Base-by-base conservation (phyloP, 225 moss, liverwort and hornwort species). In the Anthoceros angustus region DNA sequence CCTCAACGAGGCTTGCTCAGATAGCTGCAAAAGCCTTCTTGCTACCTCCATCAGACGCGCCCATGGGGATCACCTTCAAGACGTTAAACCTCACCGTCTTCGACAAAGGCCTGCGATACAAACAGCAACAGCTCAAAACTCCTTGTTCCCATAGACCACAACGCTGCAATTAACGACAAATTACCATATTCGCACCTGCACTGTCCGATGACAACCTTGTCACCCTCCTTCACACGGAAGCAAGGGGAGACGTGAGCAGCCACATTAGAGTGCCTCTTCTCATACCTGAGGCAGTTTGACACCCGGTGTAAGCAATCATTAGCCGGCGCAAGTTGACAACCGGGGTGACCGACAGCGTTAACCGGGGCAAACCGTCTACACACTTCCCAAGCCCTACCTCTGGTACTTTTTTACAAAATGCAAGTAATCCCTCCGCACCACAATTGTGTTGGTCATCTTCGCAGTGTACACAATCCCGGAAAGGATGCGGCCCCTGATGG, bases 371-470 rank as follows among this genome's bases (percentile, higher is more conserved):
- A 32, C 32, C 32, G 32, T 32, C 32, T 32, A 4, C 32, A 32
- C 32, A 1, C 32, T 32, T 32, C 32, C 32, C 32, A 32, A 32
- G 32, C 32, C 32, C 32, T 55, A 55, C 55, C 55, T 55, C 23
- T 55, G 55, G 23, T 55, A 55, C 55, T 55, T 55, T 15, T 55
- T 55, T 5, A 55, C 55, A n/a, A 55, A 55, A 23, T 55, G 55
- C 55, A 55, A 55, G 55, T 55, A 55, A 55, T 55, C 55, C 55
- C 55, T 55, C n/a, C 55, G 55, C 7, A 55, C 55, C n/a, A 23
- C 23, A 15, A 55, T 55, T 6, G 55, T 55, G n/a, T 23, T 18
- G 1, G 1, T 55, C 55, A 55, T 55, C 55, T 55, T 55, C 15
- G 55, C 6, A n/a, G n/a, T 18, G 55, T 55, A 18, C 10, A 55